These are phyloP conservation scores for Entophlyctis luteolus DNA, from an alignment of 192 early-diverging fungal genomes.

Conservation along the genomic window DNA sequence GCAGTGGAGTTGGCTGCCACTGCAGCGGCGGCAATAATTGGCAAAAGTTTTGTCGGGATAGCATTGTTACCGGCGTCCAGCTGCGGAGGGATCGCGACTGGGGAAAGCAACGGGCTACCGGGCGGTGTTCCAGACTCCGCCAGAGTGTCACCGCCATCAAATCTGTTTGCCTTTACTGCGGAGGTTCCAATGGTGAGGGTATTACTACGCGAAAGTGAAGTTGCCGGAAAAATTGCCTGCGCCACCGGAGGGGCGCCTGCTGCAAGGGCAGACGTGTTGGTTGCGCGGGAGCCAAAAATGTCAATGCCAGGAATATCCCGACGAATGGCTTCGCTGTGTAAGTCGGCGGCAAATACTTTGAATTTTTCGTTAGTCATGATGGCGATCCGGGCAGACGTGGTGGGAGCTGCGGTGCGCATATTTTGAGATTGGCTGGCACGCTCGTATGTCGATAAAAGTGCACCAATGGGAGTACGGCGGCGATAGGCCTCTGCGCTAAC, in stretches of 20 bases:
- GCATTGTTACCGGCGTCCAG: too few relatives aligned
- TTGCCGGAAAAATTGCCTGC: background rate
- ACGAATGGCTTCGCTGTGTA: conserved; percentile 25
- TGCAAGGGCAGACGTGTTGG: background rate
- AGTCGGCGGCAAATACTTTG: conserved; percentile 23
- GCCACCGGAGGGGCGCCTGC: background rate
- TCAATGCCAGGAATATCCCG: conserved; percentile 33
- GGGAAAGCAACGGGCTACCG: background rate
- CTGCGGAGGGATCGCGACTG: background rate
- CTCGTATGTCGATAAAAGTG: conserved; percentile 24
- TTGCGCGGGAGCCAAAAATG: conserved; percentile 3
- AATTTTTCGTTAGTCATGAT: conserved; percentile 34
- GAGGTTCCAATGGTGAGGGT: background rate
- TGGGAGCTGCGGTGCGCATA: background rate
- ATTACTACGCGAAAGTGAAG: background rate
- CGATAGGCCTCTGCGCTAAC: conserved; percentile 25
- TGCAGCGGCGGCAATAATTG: conserved; percentile 2
- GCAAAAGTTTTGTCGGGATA: conserved; percentile 1
- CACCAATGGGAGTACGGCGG: conserved; percentile 27
- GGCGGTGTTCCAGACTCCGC: background rate
- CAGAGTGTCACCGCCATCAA: background rate
- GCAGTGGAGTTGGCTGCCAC: too few relatives aligned
- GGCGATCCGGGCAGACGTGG: conserved; percentile 23
- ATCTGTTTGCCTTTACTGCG: background rate
- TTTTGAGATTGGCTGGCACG: background rate